Evolutionary conservation across 306 rosid genomes (phyloP).

Genomic region (Vigna radiata): DNA sequence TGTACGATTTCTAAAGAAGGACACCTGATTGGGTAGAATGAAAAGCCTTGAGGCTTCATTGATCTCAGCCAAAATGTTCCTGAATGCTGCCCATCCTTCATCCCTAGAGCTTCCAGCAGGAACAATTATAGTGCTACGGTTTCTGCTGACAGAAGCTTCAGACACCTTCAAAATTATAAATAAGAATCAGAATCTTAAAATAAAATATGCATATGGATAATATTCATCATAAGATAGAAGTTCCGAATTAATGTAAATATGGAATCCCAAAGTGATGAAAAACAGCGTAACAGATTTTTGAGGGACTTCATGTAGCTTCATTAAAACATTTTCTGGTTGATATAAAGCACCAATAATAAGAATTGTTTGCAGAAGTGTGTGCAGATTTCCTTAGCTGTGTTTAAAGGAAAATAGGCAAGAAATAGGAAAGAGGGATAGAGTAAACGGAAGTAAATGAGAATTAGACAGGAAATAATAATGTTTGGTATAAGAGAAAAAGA

Average conservation of each 20-base stretch:
- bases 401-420: not conserved
- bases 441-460: too few relatives aligned
- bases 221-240: constrained; percentile 14
- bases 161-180: constrained; percentile 69
- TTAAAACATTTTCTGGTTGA: constrained; percentile 10
- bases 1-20: constrained; percentile 38
- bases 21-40: constrained; percentile 91
- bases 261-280: constrained; percentile 30
- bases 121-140: constrained; percentile 97
- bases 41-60: constrained; percentile 97
- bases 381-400: not conserved
- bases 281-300: constrained; percentile 3
- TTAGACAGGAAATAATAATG: not conserved
- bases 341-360: not conserved
- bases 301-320: constrained; percentile 28
- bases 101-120: constrained; percentile 97
- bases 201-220: constrained; percentile 32
- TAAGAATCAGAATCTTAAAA: constrained; percentile 42
- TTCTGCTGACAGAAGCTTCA: constrained; percentile 98
- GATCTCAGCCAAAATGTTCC: constrained; percentile 96
- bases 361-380: constrained; percentile 14
- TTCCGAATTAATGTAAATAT: not conserved
- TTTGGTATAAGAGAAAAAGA: not conserved
- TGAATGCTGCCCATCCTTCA: constrained; percentile 98
- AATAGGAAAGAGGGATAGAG: not conserved